These are phyloP conservation scores for Yamadazyma ubonensis DNA, from an alignment of 805 yeast species.

Conservation along the genomic window DNA sequence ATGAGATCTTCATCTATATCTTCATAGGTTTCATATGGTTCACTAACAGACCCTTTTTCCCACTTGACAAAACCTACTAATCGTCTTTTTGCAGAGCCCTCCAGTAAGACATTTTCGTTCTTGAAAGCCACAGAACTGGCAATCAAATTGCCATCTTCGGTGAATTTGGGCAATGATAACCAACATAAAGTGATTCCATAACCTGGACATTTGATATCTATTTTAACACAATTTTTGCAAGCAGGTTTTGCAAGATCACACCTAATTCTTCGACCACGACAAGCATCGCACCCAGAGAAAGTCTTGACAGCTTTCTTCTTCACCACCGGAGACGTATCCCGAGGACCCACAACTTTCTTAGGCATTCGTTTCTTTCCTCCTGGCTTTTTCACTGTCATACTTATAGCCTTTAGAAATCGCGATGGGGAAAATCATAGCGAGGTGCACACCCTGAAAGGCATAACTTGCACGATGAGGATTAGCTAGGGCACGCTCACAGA, in stretches of 20 bases:
- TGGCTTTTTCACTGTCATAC: background rate
- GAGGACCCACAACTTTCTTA: background rate
- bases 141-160: slow-evolving; percentile 26
- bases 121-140: slow-evolving; percentile 33
- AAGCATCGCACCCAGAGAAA: slow-evolving; percentile 87
- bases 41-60: slow-evolving; percentile 43
- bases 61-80: slow-evolving; percentile 69
- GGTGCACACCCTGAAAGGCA: background rate
- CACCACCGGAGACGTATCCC: background rate
- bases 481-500: no score
- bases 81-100: slow-evolving; percentile 65
- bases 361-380: slow-evolving; percentile 1
- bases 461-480: no score
- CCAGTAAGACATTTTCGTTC: slow-evolving; percentile 22
- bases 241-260: slow-evolving; percentile 73
- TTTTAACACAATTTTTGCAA: slow-evolving; percentile 68
- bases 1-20: slow-evolving; percentile 76
- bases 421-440: slow-evolving; percentile 1
- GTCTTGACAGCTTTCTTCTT: slow-evolving; percentile 45
- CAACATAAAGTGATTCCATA: slow-evolving; percentile 80
- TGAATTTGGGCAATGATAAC: slow-evolving; percentile 51
- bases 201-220: slow-evolving; percentile 74
- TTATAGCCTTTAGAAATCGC: background rate
- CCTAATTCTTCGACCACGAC: slow-evolving; percentile 74
- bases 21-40: slow-evolving; percentile 66